phyloP scores from a whole-genome alignment of 352 stramenopile species.

The Phytophthora sojae region DNA sequence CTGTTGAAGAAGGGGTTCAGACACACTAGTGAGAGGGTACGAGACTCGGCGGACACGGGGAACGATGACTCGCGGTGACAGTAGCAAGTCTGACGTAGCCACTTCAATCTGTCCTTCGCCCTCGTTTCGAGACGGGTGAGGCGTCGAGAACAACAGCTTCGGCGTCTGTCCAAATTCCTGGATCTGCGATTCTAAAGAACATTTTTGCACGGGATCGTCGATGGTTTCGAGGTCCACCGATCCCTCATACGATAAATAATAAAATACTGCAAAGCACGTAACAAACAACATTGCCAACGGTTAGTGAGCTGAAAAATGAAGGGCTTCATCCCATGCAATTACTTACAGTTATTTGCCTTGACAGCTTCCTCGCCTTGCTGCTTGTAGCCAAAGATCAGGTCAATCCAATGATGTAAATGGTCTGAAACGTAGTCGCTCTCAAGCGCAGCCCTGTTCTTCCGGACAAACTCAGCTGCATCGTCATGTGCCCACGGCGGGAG shows the following conservation, averaged over 20 bases:
- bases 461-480: constrained; percentile 91
- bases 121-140: constrained; percentile 68
- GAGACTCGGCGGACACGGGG: constrained; percentile 32
- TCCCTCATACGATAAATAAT: constrained; percentile 92
- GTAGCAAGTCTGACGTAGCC: constrained; percentile 57
- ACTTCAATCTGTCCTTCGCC: constrained; percentile 56
- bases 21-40: constrained; percentile 15
- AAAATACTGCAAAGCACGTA: constrained; percentile 72
- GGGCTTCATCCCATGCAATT: neutral
- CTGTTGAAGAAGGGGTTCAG: constrained; percentile 22
- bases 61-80: constrained; percentile 46
- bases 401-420: constrained; percentile 98
- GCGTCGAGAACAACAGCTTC: constrained; percentile 75
- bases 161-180: constrained; percentile 94
- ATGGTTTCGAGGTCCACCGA: constrained; percentile 85
- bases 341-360: constrained; percentile 80
- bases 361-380: constrained; percentile 94
- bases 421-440: constrained; percentile 97
- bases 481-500: constrained; percentile 94
- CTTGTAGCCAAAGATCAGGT: constrained; percentile 98
- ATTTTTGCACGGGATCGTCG: constrained; percentile 90
- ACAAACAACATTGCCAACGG: neutral
- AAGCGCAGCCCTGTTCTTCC: constrained; percentile 94
- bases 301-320: neutral
- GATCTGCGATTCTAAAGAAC: constrained; percentile 94